Base-by-base conservation (phyloP, 2,329 filamentous ascomycete genomes). In the Juglanconis juglandina region DNA sequence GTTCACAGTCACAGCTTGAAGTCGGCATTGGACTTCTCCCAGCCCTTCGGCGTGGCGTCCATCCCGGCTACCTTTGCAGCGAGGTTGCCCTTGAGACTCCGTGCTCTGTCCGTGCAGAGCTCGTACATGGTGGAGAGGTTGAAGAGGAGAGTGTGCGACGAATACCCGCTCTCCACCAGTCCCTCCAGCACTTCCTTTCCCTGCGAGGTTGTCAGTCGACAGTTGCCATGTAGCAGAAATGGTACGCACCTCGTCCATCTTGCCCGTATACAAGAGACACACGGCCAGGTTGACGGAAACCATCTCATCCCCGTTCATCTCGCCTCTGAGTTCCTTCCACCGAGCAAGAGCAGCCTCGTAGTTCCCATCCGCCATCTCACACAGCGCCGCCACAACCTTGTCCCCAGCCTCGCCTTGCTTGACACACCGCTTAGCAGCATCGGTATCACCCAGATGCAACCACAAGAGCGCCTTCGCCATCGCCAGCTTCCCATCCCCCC, bases 121-220 rank as follows among this genome's bases (percentile, higher is more conserved):
- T 98, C 95, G 71, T 96, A 98, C 68, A 96, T 85, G 0, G 94
- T 98, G 10, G 88, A 87, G 11, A 99, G 75, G 71, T 98, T 98
- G 75, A 97, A 96, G 0, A 96, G 84, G 2, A 96, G 76, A 0
- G 90, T 90, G 64, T 90, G 87, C 60, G 94, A 97, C 0, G 86
- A 84, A 46, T 85, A 78, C 1, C 87, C 84, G 0, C 78, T 72
- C 3, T 85, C 79, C 0, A 92, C 79, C 10, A 96, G 75, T 0
- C 76, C 74, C 68, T 94, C 88, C 3, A 97, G 77, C 1, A 90
- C 74, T 11, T 79, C 73, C 13, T 85, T 85, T 1, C 91, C 89
- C 81, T 91, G 62, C 3, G 44, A 52, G 47, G 47, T 30, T 2
- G 62, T 76, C 55, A 73, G 70, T n/a, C 3, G 6, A 24, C 13